Evolutionary conservation across 2,329 filamentous ascomycete species (phyloP).

Genomic region (Aureobasidium melanogenum): DNA sequence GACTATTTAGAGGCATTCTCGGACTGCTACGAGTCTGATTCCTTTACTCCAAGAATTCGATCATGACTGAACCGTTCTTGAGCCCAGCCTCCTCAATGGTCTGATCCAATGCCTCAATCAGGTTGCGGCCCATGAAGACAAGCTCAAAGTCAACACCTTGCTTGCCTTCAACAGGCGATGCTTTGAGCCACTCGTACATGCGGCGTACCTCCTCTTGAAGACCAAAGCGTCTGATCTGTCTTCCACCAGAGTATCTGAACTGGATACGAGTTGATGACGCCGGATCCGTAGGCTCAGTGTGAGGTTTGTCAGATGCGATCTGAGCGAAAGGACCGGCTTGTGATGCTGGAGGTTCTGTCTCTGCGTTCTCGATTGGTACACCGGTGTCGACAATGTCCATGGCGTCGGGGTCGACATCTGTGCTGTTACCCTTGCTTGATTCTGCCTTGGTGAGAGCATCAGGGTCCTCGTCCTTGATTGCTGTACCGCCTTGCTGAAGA

Average conservation of each 20-base stretch:
- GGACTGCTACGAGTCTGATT: not conserved
- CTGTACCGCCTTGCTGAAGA: constrained; percentile 39
- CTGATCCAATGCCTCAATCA: constrained; percentile 62
- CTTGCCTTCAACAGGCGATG: constrained; percentile 72
- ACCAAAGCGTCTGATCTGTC: constrained; percentile 79
- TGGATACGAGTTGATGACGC: constrained; percentile 78
- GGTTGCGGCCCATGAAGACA: constrained; percentile 76
- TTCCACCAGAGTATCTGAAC: constrained; percentile 75
- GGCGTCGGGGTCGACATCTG: constrained; percentile 33
- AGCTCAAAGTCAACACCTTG: constrained; percentile 75
- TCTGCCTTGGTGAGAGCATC: constrained; percentile 73
- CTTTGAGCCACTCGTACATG: constrained; percentile 95
- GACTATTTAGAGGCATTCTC: not conserved
- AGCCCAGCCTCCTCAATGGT: constrained; percentile 74
- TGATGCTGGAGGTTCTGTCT: constrained; percentile 21
- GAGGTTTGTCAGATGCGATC: constrained; percentile 65
- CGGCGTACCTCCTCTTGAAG: constrained; percentile 67
- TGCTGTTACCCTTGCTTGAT: constrained; percentile 42
- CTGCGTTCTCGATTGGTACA: constrained; percentile 15
- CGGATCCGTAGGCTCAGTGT: constrained; percentile 68
- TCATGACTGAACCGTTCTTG: constrained; percentile 91
- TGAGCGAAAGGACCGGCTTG: constrained; percentile 49
- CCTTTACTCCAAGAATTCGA: constrained; percentile 55
- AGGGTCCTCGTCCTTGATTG: constrained; percentile 62
- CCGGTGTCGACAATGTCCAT: constrained; percentile 24